These are phyloP conservation scores for Penicilliopsis zonata DNA, from an alignment of 495 filamentous ascomycete genomes.

Conservation along the genomic window DNA sequence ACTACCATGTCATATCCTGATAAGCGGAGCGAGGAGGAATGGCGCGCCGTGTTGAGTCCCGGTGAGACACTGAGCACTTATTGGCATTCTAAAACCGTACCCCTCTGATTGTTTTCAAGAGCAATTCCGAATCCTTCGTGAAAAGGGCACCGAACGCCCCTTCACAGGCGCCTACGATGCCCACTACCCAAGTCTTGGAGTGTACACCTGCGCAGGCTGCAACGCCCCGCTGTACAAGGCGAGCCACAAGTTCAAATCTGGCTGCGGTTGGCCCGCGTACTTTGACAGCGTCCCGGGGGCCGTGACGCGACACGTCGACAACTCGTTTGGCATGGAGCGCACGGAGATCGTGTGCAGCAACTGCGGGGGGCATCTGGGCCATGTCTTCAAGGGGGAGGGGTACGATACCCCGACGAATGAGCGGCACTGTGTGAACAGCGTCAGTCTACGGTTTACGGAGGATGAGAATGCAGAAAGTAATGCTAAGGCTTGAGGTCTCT, in stretches of 20 bases:
- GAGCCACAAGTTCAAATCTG: conserved; percentile 85
- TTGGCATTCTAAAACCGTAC: no score
- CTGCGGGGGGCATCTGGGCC: conserved; percentile 91
- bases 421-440: conserved; percentile 92
- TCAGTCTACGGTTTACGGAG: conserved; percentile 74
- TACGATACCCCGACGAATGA: conserved; percentile 86
- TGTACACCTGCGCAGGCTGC: conserved; percentile 82
- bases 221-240: conserved; percentile 80
- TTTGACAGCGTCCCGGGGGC: conserved; percentile 89
- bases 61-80: no score
- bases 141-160: conserved; percentile 81
- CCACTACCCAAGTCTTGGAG: conserved; percentile 59
- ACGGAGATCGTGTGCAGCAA: conserved; percentile 90
- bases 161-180: conserved; percentile 76
- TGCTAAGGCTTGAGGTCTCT: conserved; percentile 11
- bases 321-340: conserved; percentile 65
- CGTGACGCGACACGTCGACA: conserved; percentile 68
- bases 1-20: conserved; percentile 69
- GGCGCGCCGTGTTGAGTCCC: conserved; percentile 70
- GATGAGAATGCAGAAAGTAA: conserved; percentile 32
- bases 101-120: conserved; percentile 37
- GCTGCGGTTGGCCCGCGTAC: conserved; percentile 96
- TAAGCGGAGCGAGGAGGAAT: conserved; percentile 69
- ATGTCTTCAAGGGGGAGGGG: conserved; percentile 96
- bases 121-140: conserved; percentile 84